Conservation (phyloP, 139 green algal species). For the Mychonastes homosphaera region DNA sequence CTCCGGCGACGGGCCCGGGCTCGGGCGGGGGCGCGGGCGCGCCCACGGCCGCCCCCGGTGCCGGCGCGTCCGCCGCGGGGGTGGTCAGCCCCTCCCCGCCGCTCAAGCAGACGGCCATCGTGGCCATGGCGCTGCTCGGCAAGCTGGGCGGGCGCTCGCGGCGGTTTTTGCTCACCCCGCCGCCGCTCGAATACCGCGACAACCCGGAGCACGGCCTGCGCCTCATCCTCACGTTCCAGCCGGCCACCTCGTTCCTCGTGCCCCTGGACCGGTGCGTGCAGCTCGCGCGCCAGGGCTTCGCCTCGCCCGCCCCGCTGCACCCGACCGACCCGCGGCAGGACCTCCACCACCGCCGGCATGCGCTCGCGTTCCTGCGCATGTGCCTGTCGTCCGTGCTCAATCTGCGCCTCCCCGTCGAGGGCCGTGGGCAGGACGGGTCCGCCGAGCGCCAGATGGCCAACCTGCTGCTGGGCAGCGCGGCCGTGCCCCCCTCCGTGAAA, state of each 20-base stretch:
- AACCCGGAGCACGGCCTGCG: slow-evolving; percentile 93
- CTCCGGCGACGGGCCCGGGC: slow-evolving; percentile 41
- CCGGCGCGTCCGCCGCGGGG: neutral
- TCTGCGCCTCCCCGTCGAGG: slow-evolving; percentile 35
- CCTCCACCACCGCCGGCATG: slow-evolving; percentile 44
- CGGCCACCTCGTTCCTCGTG: slow-evolving; percentile 81
- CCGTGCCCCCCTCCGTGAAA: neutral
- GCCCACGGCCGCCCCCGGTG: neutral
- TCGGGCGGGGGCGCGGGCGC: slow-evolving; percentile 54
- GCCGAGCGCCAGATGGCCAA: slow-evolving; percentile 29
- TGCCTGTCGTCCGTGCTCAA: slow-evolving; percentile 73
- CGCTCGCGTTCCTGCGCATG: slow-evolving; percentile 67
- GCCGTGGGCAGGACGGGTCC: slow-evolving; percentile 3
- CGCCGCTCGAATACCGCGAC: slow-evolving; percentile 66
- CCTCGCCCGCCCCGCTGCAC: too few relatives aligned
- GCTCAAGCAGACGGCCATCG: slow-evolving; percentile 2
- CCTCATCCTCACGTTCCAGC: slow-evolving; percentile 88
- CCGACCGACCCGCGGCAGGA: too few relatives aligned
- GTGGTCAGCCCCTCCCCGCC: neutral
- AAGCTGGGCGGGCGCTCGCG: slow-evolving; percentile 92
- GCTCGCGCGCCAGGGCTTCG: too few relatives aligned
- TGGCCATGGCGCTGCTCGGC: slow-evolving; percentile 73
- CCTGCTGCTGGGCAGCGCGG: slow-evolving; percentile 25
- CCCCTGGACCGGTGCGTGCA: slow-evolving; percentile 82
- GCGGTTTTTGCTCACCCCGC: slow-evolving; percentile 62